These are phyloP conservation scores for Amorphotheca resinae DNA, from an alignment of 495 filamentous ascomycete genomes.

Conservation along the genomic window DNA sequence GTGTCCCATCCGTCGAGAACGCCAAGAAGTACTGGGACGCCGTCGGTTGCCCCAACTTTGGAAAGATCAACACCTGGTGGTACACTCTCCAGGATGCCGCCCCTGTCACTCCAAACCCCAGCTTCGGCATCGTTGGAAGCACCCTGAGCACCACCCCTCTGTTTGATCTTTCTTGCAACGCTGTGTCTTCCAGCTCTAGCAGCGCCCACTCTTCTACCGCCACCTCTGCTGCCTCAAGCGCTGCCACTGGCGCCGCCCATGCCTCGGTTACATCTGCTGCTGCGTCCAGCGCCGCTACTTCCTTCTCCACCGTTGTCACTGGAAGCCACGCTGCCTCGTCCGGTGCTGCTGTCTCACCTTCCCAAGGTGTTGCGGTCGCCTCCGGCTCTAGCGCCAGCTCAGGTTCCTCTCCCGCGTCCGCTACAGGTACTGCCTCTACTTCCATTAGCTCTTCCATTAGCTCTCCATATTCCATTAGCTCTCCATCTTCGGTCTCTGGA, in stretches of 20 bases:
- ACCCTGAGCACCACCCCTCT: constrained; percentile 39
- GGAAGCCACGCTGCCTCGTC: constrained; percentile 11
- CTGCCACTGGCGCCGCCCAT: constrained; percentile 4
- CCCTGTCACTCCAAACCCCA: constrained; percentile 44
- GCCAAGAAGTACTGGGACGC: constrained; percentile 69
- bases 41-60: constrained; percentile 59
- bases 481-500: background rate
- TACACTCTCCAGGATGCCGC: constrained; percentile 59
- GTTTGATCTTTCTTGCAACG: constrained; percentile 48
- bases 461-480: background rate
- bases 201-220: background rate
- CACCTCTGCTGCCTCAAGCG: constrained; percentile 7
- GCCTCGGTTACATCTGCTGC: constrained; percentile 1
- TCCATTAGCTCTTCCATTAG: background rate
- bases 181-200: constrained; percentile 11
- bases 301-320: constrained; percentile 9
- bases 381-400: constrained; percentile 1
- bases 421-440: background rate
- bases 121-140: constrained; percentile 49
- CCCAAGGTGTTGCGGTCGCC: constrained; percentile 8
- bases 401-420: background rate
- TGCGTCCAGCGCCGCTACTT: constrained; percentile 6
- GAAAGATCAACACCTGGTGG: constrained; percentile 60
- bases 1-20: constrained; percentile 52
- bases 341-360: constrained; percentile 10